These are phyloP conservation scores for Salvia hispanica DNA, from an alignment of 257 asterid genomes.

Conservation along the genomic window DNA sequence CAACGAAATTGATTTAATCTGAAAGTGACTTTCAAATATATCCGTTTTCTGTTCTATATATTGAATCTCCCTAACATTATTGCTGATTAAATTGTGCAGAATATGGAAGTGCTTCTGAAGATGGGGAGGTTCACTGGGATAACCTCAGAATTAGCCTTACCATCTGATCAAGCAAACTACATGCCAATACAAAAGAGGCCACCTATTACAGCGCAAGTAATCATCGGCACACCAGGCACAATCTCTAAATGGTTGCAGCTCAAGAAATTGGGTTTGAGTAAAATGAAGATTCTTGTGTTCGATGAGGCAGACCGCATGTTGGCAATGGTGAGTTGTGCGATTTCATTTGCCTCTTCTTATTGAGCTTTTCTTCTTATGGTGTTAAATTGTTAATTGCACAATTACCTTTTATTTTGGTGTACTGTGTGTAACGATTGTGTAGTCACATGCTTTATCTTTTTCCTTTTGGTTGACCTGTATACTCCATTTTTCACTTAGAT, in stretches of 20 bases:
- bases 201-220: constrained; percentile 70
- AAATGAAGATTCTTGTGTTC: constrained; percentile 84
- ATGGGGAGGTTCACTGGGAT: constrained; percentile 89
- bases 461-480: too few relatives aligned
- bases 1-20: too few relatives aligned
- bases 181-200: constrained; percentile 59
- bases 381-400: not conserved
- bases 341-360: constrained; percentile 17
- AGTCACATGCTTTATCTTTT: too few relatives aligned
- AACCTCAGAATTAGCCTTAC: constrained; percentile 76
- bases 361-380: not conserved
- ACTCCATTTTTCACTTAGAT: too few relatives aligned
- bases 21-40: too few relatives aligned
- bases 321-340: constrained; percentile 66
- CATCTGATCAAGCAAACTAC: constrained; percentile 52
- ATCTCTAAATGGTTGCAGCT: constrained; percentile 28
- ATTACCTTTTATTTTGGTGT: too few relatives aligned
- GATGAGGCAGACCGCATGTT: constrained; percentile 99
- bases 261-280: constrained; percentile 72
- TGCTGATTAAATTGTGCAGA: constrained; percentile 54
- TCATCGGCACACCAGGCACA: constrained; percentile 98
- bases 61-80: too few relatives aligned
- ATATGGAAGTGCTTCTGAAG: constrained; percentile 87
- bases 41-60: too few relatives aligned
- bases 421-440: too few relatives aligned